These are phyloP conservation scores for Phlyctochytrium arcticum DNA, from an alignment of 192 early-diverging fungal species.

Conservation along the genomic window DNA sequence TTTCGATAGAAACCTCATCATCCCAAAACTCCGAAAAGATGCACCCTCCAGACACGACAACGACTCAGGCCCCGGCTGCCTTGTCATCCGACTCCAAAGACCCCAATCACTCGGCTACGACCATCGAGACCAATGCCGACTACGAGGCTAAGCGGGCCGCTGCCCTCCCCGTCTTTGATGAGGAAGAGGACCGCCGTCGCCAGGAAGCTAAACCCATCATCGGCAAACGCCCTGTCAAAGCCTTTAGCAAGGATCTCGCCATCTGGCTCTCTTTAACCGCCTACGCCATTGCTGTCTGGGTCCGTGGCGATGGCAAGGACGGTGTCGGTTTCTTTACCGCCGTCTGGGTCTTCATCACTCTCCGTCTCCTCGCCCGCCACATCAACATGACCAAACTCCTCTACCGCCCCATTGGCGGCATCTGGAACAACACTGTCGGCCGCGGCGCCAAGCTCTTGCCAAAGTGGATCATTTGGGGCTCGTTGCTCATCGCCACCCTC, in stretches of 20 bases:
- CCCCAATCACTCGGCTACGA: no score
- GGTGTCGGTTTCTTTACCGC: constrained; percentile 35
- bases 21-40: no score
- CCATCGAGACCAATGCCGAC: no score
- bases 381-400: constrained; percentile 41
- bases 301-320: constrained; percentile 43
- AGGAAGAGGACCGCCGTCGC: not conserved
- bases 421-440: constrained; percentile 29
- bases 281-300: constrained; percentile 60
- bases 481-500: constrained; percentile 43
- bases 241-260: constrained; percentile 28
- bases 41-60: no score
- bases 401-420: constrained; percentile 32
- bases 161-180: not conserved
- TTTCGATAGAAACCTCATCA: no score
- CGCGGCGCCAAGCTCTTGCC: constrained; percentile 31
- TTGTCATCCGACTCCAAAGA: no score
- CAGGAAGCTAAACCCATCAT: constrained; percentile 33
- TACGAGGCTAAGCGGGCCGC: no score
- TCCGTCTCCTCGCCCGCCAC: constrained; percentile 44
- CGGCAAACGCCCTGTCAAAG: constrained; percentile 36
- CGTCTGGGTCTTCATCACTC: constrained; percentile 38
- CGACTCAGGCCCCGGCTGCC: no score
- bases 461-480: constrained; percentile 29
- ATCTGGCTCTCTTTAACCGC: constrained; percentile 54